Conservation (phyloP, 192 early-diverging fungal genomes). For the Coemansia sp. region DNA sequence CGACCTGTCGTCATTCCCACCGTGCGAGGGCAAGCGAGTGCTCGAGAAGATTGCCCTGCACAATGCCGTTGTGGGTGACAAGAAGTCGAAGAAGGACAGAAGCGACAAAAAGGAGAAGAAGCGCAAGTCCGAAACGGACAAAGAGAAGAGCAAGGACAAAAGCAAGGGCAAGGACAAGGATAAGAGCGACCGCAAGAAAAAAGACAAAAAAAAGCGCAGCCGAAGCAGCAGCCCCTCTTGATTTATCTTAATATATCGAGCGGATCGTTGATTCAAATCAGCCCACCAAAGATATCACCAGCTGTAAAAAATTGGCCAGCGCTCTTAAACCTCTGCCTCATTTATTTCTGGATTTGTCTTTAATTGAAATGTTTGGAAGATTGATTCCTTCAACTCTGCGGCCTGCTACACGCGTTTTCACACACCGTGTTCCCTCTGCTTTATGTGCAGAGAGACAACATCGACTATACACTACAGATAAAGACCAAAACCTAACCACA, state of each 20-base stretch:
- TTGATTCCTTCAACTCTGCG: background rate
- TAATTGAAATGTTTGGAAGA: slow-evolving; percentile 2
- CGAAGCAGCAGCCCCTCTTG: no score
- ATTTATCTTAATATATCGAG: no score
- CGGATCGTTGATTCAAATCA: no score
- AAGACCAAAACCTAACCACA: background rate
- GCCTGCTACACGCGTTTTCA: background rate
- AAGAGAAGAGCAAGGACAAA: slow-evolving; percentile 14
- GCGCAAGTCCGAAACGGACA: slow-evolving; percentile 26
- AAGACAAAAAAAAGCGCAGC: slow-evolving; percentile 26
- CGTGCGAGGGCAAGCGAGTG: slow-evolving; percentile 86
- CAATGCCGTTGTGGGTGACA: slow-evolving; percentile 41
- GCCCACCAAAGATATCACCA: no score
- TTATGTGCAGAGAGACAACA: background rate
- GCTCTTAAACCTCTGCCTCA: background rate
- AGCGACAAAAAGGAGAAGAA: slow-evolving; percentile 27
- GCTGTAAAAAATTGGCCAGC: background rate
- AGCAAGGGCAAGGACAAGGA: slow-evolving; percentile 35
- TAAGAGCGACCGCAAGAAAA: slow-evolving; percentile 18
- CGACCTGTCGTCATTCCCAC: slow-evolving; percentile 86
- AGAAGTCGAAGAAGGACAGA: slow-evolving; percentile 54
- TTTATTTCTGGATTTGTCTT: background rate
- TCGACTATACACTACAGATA: background rate
- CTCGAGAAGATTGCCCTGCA: slow-evolving; percentile 68
- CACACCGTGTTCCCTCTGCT: background rate